Evolutionary conservation across 1,284 basidiomycete genomes (phyloP), one percentile per base, ranked within the genome.

Genomic region (Hemileia vastatrix): DNA sequence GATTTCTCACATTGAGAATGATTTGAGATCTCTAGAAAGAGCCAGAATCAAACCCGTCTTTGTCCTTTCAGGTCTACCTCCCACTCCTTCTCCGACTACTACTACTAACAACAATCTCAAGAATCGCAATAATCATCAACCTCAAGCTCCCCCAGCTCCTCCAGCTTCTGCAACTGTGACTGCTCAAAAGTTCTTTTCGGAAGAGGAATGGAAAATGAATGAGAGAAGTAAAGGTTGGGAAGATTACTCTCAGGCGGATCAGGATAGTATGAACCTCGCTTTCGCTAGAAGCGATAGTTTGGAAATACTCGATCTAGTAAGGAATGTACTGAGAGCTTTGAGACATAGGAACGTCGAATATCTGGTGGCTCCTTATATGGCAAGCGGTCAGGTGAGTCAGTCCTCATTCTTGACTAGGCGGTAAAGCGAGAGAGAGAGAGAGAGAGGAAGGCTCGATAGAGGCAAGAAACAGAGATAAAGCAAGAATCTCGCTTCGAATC

Each of bases 281-380:
- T 27, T 21, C 33, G 40, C 21, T 54, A 57, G 18, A 65, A 51
- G 59, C 84, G 66, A 84, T 88, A 64, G 92, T 90, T 6, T 96
- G 92, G 92, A 77, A 83, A 51, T 86, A 87, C 75, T 96, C 81
- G 94, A 98, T 77, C 81, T 97, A 19, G 88, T 94, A 83, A 84
- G 93, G 70, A 84, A 88, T 78, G 86, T 97, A 15, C 80, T 96
- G 68, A 82, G 93, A 62, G 87, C 94, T 65, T 95, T 97, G 77
- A 86, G 91, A 75, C 90, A 96, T 77, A 81, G 93, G 47, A 89
- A 91, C 71, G 91, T 96, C 67, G 94, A 97, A 78, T 97, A 93
- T 75, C 81, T 98, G 53, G 85, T 96, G 66, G 93, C 95, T 44
- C 94, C 94, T 5, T 98, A 97, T 77, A 81, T 90, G 55, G 86